Conservation (phyloP, 2,329 filamentous ascomycete genomes). For the Cercospora sojina region DNA sequence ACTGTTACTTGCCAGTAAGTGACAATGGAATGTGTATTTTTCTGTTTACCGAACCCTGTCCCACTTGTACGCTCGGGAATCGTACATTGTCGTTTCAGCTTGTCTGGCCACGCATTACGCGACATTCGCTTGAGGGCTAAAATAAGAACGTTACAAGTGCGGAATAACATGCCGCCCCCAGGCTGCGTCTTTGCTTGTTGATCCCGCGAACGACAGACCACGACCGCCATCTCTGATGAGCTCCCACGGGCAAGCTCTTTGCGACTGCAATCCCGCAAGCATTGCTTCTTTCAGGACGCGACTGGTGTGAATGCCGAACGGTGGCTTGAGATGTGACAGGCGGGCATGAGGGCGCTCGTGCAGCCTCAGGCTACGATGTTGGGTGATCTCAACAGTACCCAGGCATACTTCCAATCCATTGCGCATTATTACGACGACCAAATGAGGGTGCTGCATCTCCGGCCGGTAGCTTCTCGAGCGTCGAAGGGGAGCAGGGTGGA, state of each 20-base stretch:
- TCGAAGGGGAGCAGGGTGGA: not conserved
- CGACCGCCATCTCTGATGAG: no score
- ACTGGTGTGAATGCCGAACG: not conserved
- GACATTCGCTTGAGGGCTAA: no score
- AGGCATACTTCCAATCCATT: not conserved
- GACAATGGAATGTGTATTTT: no score
- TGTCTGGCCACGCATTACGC: no score
- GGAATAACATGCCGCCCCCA: no score
- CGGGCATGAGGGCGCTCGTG: not conserved
- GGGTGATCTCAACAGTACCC: not conserved
- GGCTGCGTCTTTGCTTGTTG: not conserved
- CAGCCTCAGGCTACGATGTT: not conserved
- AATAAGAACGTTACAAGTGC: no score
- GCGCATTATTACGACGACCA: not conserved
- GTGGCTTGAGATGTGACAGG: no score
- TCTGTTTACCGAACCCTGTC: no score
- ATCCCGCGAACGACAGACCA: not conserved
- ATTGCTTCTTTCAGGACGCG: not conserved
- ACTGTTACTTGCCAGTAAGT: no score
- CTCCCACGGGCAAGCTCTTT: not conserved
- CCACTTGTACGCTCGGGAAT: no score
- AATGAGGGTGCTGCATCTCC: not conserved
- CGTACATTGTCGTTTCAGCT: no score
- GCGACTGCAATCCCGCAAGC: not conserved
- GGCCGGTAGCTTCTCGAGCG: not conserved